Conservation (phyloP, 768 basidiomycete species). For the Leucogyrophana mollusca region DNA sequence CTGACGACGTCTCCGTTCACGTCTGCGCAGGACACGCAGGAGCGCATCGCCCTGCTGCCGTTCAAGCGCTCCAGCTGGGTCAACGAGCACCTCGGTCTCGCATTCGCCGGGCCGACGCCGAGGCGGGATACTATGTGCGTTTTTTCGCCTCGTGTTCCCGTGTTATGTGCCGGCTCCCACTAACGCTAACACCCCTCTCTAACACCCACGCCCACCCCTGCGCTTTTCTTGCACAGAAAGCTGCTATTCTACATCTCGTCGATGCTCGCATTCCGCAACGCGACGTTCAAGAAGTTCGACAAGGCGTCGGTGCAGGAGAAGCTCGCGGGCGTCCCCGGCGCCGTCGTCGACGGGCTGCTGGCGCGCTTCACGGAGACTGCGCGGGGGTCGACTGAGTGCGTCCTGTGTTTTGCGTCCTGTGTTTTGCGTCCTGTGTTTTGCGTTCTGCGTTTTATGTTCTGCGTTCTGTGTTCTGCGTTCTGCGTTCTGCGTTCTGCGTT, state of each 20-base stretch:
- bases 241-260: constrained; percentile 77
- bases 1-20: constrained; percentile 59
- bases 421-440: no score
- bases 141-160: background rate
- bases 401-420: no score
- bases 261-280: constrained; percentile 71
- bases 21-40: constrained; percentile 43
- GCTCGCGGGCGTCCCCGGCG: constrained; percentile 55
- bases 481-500: no score
- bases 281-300: constrained; percentile 38
- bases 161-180: background rate
- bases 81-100: constrained; percentile 54
- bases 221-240: constrained; percentile 46
- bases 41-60: constrained; percentile 58
- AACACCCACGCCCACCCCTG: background rate
- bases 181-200: no score
- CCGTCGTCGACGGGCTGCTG: constrained; percentile 72
- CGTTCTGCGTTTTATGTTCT: no score
- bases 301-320: constrained; percentile 56
- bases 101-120: constrained; percentile 40
- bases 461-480: no score
- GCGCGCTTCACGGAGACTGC: constrained; percentile 78
- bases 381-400: constrained; percentile 65
- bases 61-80: constrained; percentile 68
- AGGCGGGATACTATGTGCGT: constrained; percentile 66